These are phyloP conservation scores for Talaromyces wortmannii DNA, from an alignment of 495 filamentous ascomycete species.

Conservation along the genomic window DNA sequence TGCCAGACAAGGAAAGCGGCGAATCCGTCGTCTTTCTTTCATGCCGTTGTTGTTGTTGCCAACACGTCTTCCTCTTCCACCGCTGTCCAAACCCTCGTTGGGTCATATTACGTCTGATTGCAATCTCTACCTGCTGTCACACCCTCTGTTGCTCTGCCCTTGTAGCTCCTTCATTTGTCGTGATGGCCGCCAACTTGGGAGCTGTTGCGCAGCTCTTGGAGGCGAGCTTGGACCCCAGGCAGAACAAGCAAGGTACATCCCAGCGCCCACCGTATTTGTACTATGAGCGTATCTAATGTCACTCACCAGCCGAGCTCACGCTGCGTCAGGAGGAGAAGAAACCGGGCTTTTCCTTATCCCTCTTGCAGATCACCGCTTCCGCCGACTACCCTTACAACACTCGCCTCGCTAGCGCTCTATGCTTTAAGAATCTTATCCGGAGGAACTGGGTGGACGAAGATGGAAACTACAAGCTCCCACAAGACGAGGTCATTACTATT, in stretches of 20 bases:
- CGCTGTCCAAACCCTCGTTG: background rate
- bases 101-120: background rate
- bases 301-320: conserved; percentile 64
- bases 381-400: conserved; percentile 61
- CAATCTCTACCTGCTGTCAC: background rate
- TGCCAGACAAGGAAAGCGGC: conserved; percentile 20
- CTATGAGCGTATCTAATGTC: background rate
- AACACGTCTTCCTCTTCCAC: background rate
- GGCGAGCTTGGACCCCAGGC: conserved; percentile 74
- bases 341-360: conserved; percentile 76
- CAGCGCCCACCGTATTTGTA: background rate
- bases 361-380: conserved; percentile 82
- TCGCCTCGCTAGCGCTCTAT: conserved; percentile 84
- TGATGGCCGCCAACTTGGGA: conserved; percentile 71
- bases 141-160: conserved; percentile 3
- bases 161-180: conserved; percentile 12
- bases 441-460: conserved; percentile 91
- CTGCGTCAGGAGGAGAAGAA: conserved; percentile 70
- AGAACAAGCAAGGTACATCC: conserved; percentile 78
- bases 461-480: conserved; percentile 77
- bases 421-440: conserved; percentile 97
- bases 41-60: too few relatives aligned
- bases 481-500: conserved; percentile 76
- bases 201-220: conserved; percentile 72
- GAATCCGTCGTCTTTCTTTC: background rate